Evolutionary conservation across 345 rosid genomes (phyloP).

Genomic region (Aethionema arabicum): DNA sequence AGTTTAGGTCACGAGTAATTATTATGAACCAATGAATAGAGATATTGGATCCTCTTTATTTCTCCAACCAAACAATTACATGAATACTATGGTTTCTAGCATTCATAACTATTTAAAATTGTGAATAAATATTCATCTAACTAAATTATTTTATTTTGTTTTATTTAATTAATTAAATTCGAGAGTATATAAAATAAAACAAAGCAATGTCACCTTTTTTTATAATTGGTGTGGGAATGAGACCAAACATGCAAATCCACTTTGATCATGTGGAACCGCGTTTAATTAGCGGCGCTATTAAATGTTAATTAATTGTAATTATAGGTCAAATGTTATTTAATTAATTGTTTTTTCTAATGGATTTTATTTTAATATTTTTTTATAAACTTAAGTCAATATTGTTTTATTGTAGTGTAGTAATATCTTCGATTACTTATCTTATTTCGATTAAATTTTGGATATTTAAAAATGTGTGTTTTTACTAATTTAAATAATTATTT

Average conservation of each 20-base stretch:
- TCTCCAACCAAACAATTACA: slow-evolving; percentile 24
- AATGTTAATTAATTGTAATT: slow-evolving; percentile 16
- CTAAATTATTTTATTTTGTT: slow-evolving; percentile 1
- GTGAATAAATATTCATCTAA: background rate
- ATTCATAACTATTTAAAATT: background rate
- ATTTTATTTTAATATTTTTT: too few relatives aligned
- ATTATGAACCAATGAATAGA: slow-evolving; percentile 27
- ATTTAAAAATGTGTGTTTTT: background rate
- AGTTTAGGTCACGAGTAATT: slow-evolving; percentile 38
- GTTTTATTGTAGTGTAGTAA: too few relatives aligned
- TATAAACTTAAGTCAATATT: too few relatives aligned
- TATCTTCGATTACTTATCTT: too few relatives aligned
- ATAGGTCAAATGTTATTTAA: background rate
- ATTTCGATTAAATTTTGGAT: too few relatives aligned
- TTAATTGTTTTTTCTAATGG: background rate
- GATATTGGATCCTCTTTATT: slow-evolving; percentile 14
- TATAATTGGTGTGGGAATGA: slow-evolving; percentile 30
- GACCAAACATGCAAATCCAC: slow-evolving; percentile 33
- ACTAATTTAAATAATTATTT: too few relatives aligned
- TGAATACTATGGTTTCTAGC: slow-evolving; percentile 4
- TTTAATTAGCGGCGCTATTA: slow-evolving; percentile 32
- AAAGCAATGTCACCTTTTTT: background rate
- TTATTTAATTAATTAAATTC: slow-evolving; percentile 13
- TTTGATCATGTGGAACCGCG: slow-evolving; percentile 30
- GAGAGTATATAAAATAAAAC: slow-evolving; percentile 24